A percentile compares a stretch with the other conserved stretches of the same genome.
phyloP scores from a whole-genome alignment of 768 basidiomycete genomes.

The Lentinus brumalis region DNA sequence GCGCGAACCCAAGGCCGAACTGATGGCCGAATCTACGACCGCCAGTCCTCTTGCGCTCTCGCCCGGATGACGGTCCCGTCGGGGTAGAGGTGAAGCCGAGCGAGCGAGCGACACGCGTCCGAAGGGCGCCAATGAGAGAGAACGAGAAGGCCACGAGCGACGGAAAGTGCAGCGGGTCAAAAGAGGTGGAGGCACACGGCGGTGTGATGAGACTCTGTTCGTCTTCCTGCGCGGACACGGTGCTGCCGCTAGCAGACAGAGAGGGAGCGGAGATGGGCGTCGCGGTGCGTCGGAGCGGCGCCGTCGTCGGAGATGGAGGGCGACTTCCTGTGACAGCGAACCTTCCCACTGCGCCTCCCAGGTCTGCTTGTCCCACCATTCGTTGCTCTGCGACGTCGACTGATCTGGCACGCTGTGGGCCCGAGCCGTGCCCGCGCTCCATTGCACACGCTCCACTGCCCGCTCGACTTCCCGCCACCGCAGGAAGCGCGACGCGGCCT shows the following conservation, averaged over 20 bases:
- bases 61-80: background rate
- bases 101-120: slow-evolving; percentile 28
- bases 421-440: slow-evolving; percentile 18
- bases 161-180: slow-evolving; percentile 70
- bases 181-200: slow-evolving; percentile 32
- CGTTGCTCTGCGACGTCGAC: slow-evolving; percentile 1
- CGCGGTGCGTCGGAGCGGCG: slow-evolving; percentile 15
- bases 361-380: slow-evolving; percentile 56
- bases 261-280: slow-evolving; percentile 10
- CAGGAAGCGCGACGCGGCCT: slow-evolving; percentile 70
- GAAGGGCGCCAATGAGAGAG: too few species aligned
- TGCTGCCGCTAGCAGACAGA: slow-evolving; percentile 6
- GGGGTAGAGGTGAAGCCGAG: slow-evolving; percentile 18
- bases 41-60: background rate
- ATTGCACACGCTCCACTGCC: slow-evolving; percentile 48
- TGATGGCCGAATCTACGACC: slow-evolving; percentile 7
- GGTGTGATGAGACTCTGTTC: slow-evolving; percentile 5
- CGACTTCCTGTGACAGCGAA: slow-evolving; percentile 63
- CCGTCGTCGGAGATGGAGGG: slow-evolving; percentile 47
- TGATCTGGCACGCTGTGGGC: background rate
- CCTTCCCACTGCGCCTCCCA: slow-evolving; percentile 72
- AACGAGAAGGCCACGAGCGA: slow-evolving; percentile 62
- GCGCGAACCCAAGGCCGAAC: slow-evolving; percentile 33
- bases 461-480: slow-evolving; percentile 73
- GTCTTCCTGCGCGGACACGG: background rate